Conservation (phyloP, 1,284 basidiomycete species). For the Porodaedalea pini region DNA sequence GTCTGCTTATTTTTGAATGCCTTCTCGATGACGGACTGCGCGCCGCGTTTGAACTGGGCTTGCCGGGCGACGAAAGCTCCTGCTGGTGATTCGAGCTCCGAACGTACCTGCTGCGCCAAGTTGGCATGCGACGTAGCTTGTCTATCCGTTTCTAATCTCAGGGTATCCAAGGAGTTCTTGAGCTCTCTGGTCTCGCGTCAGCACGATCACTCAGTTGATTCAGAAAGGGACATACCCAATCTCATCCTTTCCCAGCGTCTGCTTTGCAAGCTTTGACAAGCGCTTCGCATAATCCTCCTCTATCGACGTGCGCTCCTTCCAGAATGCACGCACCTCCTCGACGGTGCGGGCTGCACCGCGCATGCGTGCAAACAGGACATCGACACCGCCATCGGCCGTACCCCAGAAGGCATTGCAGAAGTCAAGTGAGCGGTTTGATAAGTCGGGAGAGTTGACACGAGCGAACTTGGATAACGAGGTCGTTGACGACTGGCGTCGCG, state of each 20-base stretch:
- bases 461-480: conserved; percentile 69
- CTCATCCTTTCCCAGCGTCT: conserved; percentile 80
- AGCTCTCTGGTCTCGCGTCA: conserved; percentile 56
- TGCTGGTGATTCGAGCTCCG: conserved; percentile 72
- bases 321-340: conserved; percentile 83
- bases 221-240: conserved; percentile 64
- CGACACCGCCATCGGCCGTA: conserved; percentile 79
- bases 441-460: conserved; percentile 49
- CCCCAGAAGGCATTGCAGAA: conserved; percentile 99
- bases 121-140: conserved; percentile 70
- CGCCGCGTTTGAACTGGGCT: conserved; percentile 70
- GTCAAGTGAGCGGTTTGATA: conserved; percentile 56
- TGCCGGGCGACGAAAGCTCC: conserved; percentile 64
- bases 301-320: conserved; percentile 88
- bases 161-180: conserved; percentile 70
- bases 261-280: conserved; percentile 78
- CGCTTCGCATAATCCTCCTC: conserved; percentile 96
- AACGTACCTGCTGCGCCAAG: conserved; percentile 72
- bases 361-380: conserved; percentile 86
- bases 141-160: conserved; percentile 81
- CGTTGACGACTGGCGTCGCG: conserved; percentile 68
- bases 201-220: conserved; percentile 18
- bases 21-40: conserved; percentile 79
- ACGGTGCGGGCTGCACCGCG: conserved; percentile 81
- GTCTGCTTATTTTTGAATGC: conserved; percentile 82